Evolutionary conservation across 2,329 filamentous ascomycete species (phyloP), one percentile per base, ranked within the genome.

Genomic region (Truncatella angustata): DNA sequence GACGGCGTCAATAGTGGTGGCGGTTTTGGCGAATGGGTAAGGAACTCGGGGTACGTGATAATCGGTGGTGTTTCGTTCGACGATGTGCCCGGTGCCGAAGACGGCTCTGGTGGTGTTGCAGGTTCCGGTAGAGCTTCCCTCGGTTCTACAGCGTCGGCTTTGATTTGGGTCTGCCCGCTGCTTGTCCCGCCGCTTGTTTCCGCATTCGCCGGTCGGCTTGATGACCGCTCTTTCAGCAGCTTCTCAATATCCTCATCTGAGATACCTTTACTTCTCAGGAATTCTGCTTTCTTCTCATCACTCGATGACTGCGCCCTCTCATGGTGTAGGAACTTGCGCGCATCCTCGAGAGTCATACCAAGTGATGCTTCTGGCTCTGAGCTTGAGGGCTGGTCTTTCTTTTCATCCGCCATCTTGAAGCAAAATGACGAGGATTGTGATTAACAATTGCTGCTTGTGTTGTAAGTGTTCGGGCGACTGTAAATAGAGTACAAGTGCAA

Each of bases 261-360:
- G 6, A 96, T 73, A 3, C 90, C 90, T 67, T 97, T 97, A 47
- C 82, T 82, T 63, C 85, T 79, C 1, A 97, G 73, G 60, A 96
- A 96, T 6, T 81, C 80, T 18, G 81, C 75, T 73, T 96, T 96
- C 69, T 84, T 86, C 51, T 90, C 86, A 40, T 78, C 77, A 0
- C 87, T 77, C 30, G 87, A 84, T 68, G 86, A 74, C 53, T 80
- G 83, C 52, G 96, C 88, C 18, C 79, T 76, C 6, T 88, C 84
- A 54, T 95, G 87, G 47, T 88, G 76, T 4, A 97, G 79, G 64
- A 96, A 97, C 49, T 77, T 81, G 39, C 80, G 78, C 24, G 91
- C 91, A 64, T 91, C 83, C 14, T 90, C 83, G 32, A 89, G 50
- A 24, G 62, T 66, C 40, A 54, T 46, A 12, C 59, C 56, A 11